These are phyloP conservation scores for Stentor roeselii DNA, from an alignment of 73 alveolate species.

Conservation along the genomic window DNA sequence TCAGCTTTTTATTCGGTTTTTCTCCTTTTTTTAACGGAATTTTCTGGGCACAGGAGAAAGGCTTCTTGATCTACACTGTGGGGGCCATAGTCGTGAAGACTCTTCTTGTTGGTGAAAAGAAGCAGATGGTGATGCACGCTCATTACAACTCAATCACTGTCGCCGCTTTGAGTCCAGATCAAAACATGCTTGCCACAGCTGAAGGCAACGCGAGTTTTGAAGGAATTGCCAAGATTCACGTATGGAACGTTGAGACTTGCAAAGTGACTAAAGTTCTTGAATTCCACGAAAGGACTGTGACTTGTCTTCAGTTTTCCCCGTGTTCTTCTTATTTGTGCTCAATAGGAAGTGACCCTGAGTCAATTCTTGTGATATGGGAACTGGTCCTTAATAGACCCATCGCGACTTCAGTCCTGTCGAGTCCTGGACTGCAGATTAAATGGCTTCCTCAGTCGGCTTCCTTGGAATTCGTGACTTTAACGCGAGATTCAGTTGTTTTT, in stretches of 20 bases:
- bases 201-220: neutral
- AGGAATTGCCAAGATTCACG: neutral
- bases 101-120: neutral
- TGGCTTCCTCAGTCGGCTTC: constrained; percentile 9
- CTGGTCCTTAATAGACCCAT: neutral
- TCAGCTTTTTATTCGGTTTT: neutral
- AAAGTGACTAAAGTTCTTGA: neutral
- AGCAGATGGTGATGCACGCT: neutral
- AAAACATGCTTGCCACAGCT: neutral
- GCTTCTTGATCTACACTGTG: neutral
- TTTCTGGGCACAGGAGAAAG: constrained; percentile 4
- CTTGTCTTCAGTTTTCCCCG: neutral
- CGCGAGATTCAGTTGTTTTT: neutral
- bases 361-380: neutral
- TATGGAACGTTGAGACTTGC: neutral
- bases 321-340: neutral
- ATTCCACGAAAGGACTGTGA: neutral
- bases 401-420: neutral
- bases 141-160: neutral
- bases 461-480: neutral
- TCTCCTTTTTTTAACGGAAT: neutral
- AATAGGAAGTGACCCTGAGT: neutral
- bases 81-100: neutral
- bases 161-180: neutral
- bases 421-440: neutral